phyloP scores from a whole-genome alignment of 2,329 filamentous ascomycete species.

The Parascedosporium putredinis region DNA sequence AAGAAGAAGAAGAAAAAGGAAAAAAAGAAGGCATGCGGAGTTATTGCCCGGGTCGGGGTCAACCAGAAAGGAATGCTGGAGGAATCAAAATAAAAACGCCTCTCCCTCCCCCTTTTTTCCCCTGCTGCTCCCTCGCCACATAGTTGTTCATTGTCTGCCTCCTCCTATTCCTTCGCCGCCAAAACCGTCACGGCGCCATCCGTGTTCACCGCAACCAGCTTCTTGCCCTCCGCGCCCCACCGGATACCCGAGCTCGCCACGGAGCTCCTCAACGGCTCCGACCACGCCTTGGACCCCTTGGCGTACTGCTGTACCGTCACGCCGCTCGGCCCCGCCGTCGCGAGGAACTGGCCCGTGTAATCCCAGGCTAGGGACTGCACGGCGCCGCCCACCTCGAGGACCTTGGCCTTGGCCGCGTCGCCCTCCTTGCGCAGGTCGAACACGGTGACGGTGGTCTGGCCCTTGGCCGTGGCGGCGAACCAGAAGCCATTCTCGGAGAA shows the following conservation, averaged over 20 bases:
- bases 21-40: background rate
- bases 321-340: conserved; percentile 68
- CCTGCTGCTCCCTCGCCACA: no score
- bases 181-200: conserved; percentile 70
- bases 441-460: conserved; percentile 68
- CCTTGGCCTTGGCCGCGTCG: conserved; percentile 68
- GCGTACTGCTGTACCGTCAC: conserved; percentile 82
- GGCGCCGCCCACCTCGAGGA: conserved; percentile 73
- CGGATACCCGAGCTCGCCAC: conserved; percentile 61
- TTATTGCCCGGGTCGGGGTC: no score
- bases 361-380: conserved; percentile 78
- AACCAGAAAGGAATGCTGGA: no score
- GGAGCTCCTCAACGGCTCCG: conserved; percentile 69
- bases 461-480: conserved; percentile 74
- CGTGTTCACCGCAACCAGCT: conserved; percentile 61
- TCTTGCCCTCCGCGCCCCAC: conserved; percentile 69
- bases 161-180: conserved; percentile 35
- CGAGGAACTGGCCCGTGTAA: conserved; percentile 88
- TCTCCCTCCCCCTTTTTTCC: background rate
- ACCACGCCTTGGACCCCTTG: conserved; percentile 82
- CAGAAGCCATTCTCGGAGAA: conserved; percentile 98
- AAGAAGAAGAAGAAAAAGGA: background rate
- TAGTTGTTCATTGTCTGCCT: background rate
- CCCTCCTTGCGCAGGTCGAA: conserved; percentile 92
- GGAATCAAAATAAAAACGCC: conserved; percentile 1